Evolutionary conservation across 371 early-diverging fungal genomes (phyloP).

Genomic region (Mucor circinelloides): DNA sequence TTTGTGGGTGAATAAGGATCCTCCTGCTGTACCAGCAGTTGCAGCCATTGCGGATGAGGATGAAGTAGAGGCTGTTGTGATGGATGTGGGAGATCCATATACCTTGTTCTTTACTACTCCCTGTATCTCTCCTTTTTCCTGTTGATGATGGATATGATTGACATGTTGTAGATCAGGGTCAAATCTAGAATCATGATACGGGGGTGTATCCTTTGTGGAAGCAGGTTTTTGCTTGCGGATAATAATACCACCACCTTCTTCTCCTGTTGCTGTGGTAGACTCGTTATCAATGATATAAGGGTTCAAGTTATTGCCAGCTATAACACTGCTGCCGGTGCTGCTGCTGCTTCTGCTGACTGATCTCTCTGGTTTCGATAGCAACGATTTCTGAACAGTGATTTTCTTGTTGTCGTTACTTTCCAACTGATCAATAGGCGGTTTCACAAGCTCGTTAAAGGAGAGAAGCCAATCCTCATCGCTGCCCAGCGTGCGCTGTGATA

Average conservation of each 20-base stretch:
- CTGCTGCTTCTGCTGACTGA: background rate
- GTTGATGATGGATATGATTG: background rate
- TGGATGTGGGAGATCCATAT: background rate
- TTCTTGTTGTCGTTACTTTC: background rate
- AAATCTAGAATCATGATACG: background rate
- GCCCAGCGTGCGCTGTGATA: slow-evolving; percentile 17
- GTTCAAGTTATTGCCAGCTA: background rate
- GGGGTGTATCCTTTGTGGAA: background rate
- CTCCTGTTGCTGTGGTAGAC: background rate
- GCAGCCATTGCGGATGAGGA: background rate
- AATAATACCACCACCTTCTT: background rate
- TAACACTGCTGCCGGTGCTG: background rate
- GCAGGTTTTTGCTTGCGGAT: background rate
- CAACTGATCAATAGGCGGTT: slow-evolving; percentile 7
- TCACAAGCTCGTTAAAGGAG: slow-evolving; percentile 34
- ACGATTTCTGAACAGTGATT: background rate
- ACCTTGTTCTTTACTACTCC: background rate
- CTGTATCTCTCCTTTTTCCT: background rate
- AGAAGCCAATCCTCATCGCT: slow-evolving; percentile 53
- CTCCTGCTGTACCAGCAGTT: background rate
- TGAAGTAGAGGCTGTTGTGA: background rate
- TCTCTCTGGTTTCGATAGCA: background rate
- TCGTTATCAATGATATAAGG: background rate
- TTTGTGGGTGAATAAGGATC: background rate
- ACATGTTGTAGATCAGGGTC: background rate